These are phyloP conservation scores for Sporisorium scitamineum DNA, from an alignment of 1,284 basidiomycete species.

Conservation along the genomic window DNA sequence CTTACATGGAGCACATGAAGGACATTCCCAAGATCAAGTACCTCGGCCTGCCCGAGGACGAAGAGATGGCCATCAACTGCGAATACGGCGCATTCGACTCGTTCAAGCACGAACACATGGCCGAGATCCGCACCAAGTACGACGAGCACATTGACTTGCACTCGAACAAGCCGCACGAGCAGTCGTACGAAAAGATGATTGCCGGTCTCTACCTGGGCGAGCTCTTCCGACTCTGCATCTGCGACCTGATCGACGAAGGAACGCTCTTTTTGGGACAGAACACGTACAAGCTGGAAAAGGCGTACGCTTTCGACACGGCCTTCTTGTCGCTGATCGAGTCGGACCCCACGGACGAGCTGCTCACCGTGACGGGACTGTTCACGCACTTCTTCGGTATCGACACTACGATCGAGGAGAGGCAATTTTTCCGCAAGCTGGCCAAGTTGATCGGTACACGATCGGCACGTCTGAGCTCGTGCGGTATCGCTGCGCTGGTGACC, in stretches of 20 bases:
- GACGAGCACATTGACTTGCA: conserved; percentile 90
- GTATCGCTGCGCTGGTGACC: conserved; percentile 64
- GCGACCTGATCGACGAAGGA: conserved; percentile 95
- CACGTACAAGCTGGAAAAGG: conserved; percentile 94
- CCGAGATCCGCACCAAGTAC: conserved; percentile 82
- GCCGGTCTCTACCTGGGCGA: conserved; percentile 97
- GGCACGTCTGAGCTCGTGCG: conserved; percentile 65
- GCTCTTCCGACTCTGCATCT: conserved; percentile 90
- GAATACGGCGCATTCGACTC: conserved; percentile 98
- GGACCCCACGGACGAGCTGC: conserved; percentile 96
- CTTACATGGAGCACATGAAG: conserved; percentile 81
- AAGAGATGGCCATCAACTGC: conserved; percentile 95
- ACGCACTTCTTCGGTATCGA: conserved; percentile 70
- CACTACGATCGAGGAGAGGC: conserved; percentile 64
- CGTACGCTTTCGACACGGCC: conserved; percentile 94
- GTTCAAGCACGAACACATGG: conserved; percentile 91
- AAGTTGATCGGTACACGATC: conserved; percentile 74
- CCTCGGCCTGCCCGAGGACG: conserved; percentile 77
- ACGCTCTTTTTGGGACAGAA: conserved; percentile 95
- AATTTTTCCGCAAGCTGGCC: conserved; percentile 74
- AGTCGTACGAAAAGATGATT: conserved; percentile 97
- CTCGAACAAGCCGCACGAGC: conserved; percentile 96
- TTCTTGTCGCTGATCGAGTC: conserved; percentile 96
- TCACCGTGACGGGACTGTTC: conserved; percentile 96
- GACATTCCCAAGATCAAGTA: conserved; percentile 81